Base-by-base conservation (phyloP, 345 rosid species). In the Ceriops tagal region DNA sequence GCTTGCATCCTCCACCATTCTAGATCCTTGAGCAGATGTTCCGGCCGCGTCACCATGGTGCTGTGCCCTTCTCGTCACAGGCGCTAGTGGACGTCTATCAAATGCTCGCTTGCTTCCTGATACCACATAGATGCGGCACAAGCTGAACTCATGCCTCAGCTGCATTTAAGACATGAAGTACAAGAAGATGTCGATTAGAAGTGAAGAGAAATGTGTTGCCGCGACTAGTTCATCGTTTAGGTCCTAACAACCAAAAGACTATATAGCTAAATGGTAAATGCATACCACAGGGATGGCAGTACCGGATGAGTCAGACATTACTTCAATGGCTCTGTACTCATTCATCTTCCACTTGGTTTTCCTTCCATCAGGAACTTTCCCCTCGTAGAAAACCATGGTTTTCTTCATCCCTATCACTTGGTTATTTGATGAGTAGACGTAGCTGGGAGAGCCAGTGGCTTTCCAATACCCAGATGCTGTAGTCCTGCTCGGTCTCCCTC, bases 321-420 rank as follows among this genome's bases (percentile, higher is more conserved):
- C 84, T 69, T 90, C 87, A 59, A 92, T 82, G 71, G 96, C 96
- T 83, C 81, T 83, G 65, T 95, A 95, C 82, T 95, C 97, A 30
- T 92, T 81, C 97, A 95, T 92, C 85, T 95, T 95, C 93, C 96
- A 95, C 77, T 86, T 92, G 27, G 93, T 90, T 85, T 95, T 95
- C 46, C 75, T 85, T 61, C 96, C 97, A 0, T 85, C 64, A 0
- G 97, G 97, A 58, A 96, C 91, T 83, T 74, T 90, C n/a, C 99
- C 97, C 20, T 35, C 82, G 22, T 95, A 92, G 87, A 92, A 95
- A 51, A 95, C 97, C 97, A 95, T 90, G 34, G 93, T 92, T 78
- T 92, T 92, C 88, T 86, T 90, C 70, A 88, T 59, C 15, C 96
- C 97, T 46, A 95, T 90, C 62, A 88, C 92, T 67, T 72, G 72